phyloP scores from a whole-genome alignment of 345 rosid genomes.

The Excoecaria cochinchinensis region DNA sequence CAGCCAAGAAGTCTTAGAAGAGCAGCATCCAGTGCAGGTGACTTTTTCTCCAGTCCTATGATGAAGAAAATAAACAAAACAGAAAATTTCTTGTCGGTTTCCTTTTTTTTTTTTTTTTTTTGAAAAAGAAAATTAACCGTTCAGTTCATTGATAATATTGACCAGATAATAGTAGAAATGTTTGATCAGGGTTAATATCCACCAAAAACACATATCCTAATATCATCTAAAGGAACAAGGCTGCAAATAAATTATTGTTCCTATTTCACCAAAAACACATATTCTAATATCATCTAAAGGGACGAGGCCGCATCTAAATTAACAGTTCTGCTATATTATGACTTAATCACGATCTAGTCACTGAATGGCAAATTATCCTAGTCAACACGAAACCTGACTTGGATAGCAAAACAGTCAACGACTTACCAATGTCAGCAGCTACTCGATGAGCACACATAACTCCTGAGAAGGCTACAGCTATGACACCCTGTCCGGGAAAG shows the following conservation, averaged over 20 bases:
- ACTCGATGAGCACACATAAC: slow-evolving; percentile 97
- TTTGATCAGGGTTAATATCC: not conserved
- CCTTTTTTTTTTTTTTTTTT: not conserved
- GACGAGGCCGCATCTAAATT: not conserved
- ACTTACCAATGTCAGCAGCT: slow-evolving; percentile 92
- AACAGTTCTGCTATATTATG: not conserved
- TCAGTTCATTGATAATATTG: not conserved
- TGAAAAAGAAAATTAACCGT: not conserved
- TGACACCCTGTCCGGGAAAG: slow-evolving; percentile 98
- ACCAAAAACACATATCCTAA: not conserved
- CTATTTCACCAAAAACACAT: not conserved
- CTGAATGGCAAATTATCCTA: slow-evolving; percentile 2
- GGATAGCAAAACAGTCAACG: not conserved
- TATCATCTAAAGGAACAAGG: not conserved
- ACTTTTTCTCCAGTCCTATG: slow-evolving; percentile 76
- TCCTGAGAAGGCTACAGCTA: slow-evolving; percentile 96
- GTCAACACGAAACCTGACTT: not conserved
- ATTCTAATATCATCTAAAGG: not conserved
- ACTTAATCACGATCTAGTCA: slow-evolving; percentile 10
- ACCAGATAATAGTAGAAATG: not conserved
- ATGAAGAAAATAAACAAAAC: not conserved
- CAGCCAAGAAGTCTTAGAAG: slow-evolving; percentile 73
- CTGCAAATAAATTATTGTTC: too few relatives aligned
- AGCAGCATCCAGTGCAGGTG: slow-evolving; percentile 60
- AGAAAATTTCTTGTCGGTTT: not conserved